These are phyloP conservation scores for Dictyostelium brefeldianum DNA, from an alignment of 78 protist genomes.

Conservation along the genomic window DNA sequence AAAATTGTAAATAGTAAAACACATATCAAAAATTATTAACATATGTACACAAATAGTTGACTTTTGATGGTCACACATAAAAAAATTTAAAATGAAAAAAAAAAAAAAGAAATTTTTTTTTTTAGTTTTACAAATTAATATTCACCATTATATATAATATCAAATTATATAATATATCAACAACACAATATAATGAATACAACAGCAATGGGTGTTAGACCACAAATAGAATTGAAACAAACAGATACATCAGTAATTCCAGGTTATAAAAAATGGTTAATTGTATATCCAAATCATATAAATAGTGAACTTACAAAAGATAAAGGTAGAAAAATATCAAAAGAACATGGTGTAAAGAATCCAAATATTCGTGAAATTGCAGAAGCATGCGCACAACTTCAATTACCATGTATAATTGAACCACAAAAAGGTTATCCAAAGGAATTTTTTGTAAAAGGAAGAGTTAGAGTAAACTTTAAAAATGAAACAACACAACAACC, in stretches of 20 bases:
- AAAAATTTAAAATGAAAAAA: no score
- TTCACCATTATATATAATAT: neutral
- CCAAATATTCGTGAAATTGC: constrained; percentile 61
- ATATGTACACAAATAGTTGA: neutral
- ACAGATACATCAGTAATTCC: neutral
- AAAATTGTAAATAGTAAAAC: constrained; percentile 4
- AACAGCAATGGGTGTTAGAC: neutral
- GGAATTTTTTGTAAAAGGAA: constrained; percentile 67
- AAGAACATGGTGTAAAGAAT: constrained; percentile 56
- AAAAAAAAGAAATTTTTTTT: neutral
- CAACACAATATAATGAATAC: neutral
- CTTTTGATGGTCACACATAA: neutral
- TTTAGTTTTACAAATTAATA: constrained; percentile 3
- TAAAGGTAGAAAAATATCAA: constrained; percentile 56
- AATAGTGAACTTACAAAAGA: constrained; percentile 44
- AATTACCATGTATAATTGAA: constrained; percentile 42
- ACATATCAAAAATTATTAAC: neutral
- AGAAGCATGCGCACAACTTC: neutral
- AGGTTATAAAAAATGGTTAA: constrained; percentile 58
- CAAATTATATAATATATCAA: neutral
- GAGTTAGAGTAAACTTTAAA: constrained; percentile 49
- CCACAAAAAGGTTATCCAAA: constrained; percentile 59
- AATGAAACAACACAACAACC: constrained; percentile 15
- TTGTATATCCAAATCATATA: constrained; percentile 52
- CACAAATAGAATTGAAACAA: neutral